Percentiles rank a stretch among this genome's conserved stretches.
Conservation (phyloP, 2,329 filamentous ascomycete genomes). For the Hortaea sp. region DNA sequence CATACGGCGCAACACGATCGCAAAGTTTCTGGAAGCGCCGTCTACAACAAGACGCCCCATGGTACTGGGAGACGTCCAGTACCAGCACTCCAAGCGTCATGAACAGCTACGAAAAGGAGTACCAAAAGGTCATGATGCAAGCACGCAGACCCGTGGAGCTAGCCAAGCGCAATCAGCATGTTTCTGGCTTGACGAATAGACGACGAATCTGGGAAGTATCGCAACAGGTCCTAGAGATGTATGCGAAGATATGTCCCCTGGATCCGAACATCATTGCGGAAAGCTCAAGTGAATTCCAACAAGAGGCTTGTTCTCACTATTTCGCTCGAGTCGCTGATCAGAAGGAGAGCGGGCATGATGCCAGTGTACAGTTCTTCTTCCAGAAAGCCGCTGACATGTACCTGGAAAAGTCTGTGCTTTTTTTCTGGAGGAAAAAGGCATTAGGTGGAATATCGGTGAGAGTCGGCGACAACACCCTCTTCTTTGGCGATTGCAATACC, state of each 20-base stretch:
- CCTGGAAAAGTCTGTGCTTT: neutral
- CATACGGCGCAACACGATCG: neutral
- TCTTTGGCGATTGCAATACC: neutral
- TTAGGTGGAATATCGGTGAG: neutral
- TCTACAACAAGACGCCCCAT: neutral
- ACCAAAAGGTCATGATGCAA: constrained; percentile 1
- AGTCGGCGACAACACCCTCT: neutral
- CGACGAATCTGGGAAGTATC: neutral
- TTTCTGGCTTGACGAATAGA: neutral
- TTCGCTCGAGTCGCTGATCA: too few relatives aligned
- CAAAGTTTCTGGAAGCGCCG: neutral
- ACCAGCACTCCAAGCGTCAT: neutral
- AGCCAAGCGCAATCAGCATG: neutral
- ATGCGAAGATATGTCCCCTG: neutral
- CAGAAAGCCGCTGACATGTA: neutral
- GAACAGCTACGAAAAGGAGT: neutral
- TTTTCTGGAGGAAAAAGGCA: neutral
- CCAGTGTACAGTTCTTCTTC: neutral
- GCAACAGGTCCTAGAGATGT: neutral
- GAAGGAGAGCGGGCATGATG: too few relatives aligned
- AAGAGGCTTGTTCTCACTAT: too few relatives aligned
- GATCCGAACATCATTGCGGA: too few relatives aligned
- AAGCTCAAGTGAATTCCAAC: too few relatives aligned
- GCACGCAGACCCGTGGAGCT: neutral
- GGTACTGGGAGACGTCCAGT: neutral